Evolutionary conservation across 2,329 filamentous ascomycete genomes (phyloP).

Genomic region (Fusarium sp.): DNA sequence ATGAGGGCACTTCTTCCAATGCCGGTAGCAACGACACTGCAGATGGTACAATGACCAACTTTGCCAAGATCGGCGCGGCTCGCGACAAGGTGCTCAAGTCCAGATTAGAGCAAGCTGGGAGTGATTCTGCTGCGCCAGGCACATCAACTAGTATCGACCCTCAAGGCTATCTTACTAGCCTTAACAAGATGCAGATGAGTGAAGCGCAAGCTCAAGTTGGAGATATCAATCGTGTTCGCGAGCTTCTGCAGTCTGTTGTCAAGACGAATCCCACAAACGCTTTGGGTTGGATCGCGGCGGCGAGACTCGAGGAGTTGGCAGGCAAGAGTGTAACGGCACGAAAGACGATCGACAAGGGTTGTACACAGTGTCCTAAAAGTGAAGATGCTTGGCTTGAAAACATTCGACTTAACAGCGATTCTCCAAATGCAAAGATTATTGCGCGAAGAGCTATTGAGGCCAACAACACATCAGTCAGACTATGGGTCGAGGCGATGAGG

Average conservation of each 20-base stretch:
- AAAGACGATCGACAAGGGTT: constrained; percentile 86
- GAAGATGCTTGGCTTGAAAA: constrained; percentile 97
- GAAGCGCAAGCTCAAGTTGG: constrained; percentile 86
- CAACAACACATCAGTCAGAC: constrained; percentile 84
- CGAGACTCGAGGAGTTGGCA: constrained; percentile 89
- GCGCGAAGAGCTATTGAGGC: constrained; percentile 92
- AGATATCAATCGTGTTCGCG: constrained; percentile 92
- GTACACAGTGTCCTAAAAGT: constrained; percentile 89
- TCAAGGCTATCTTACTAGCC: constrained; percentile 92
- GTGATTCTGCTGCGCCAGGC: constrained; percentile 72
- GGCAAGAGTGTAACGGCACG: constrained; percentile 90
- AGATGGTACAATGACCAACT: constrained; percentile 96
- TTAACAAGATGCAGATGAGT: constrained; percentile 81
- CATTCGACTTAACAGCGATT: constrained; percentile 84
- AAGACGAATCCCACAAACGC: constrained; percentile 96
- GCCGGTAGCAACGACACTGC: constrained; percentile 52
- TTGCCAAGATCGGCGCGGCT: constrained; percentile 95
- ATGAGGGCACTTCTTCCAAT: constrained; percentile 68
- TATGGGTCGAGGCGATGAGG: constrained; percentile 97
- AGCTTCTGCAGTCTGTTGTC: constrained; percentile 94
- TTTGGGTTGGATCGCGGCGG: constrained; percentile 94
- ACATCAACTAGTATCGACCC: constrained; percentile 92
- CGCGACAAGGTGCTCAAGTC: constrained; percentile 95
- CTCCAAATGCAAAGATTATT: constrained; percentile 93
- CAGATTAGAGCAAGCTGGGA: constrained; percentile 85